Conservation (phyloP, 495 filamentous ascomycete genomes). For the Evansstolkia leycettana region DNA sequence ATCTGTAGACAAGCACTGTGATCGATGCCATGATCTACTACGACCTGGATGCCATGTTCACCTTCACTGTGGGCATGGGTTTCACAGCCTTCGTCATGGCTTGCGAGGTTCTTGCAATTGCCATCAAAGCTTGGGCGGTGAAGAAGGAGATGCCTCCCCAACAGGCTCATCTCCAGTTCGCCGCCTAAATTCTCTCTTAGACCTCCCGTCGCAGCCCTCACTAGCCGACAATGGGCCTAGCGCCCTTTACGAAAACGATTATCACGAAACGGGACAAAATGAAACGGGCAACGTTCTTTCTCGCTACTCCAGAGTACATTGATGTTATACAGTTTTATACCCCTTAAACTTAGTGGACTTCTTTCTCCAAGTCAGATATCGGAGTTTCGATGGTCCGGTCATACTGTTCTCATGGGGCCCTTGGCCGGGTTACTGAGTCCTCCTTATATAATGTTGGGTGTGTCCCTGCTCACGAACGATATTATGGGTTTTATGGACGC, state of each 20-base stretch:
- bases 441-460: constrained; percentile 2
- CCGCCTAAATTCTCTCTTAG: constrained; percentile 5
- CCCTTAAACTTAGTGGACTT: constrained; percentile 8
- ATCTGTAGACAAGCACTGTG: constrained; percentile 52
- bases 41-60: constrained; percentile 72
- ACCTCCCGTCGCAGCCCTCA: no score
- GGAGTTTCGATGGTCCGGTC: no score
- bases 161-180: constrained; percentile 12
- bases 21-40: constrained; percentile 66
- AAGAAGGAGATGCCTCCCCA: constrained; percentile 40
- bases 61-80: constrained; percentile 83
- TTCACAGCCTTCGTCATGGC: constrained; percentile 76
- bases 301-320: constrained; percentile 2
- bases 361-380: constrained; percentile 11
- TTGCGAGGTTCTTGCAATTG: constrained; percentile 62
- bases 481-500: constrained; percentile 4
- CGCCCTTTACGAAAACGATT: neutral
- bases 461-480: constrained; percentile 8
- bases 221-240: no score
- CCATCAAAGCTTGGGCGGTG: constrained; percentile 84
- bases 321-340: constrained; percentile 15
- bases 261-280: neutral
- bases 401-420: no score
- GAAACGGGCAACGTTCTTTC: neutral
- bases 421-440: neutral